Base-by-base conservation (phyloP, 2,329 filamentous ascomycete species). In the Malbranchea zuffiana region DNA sequence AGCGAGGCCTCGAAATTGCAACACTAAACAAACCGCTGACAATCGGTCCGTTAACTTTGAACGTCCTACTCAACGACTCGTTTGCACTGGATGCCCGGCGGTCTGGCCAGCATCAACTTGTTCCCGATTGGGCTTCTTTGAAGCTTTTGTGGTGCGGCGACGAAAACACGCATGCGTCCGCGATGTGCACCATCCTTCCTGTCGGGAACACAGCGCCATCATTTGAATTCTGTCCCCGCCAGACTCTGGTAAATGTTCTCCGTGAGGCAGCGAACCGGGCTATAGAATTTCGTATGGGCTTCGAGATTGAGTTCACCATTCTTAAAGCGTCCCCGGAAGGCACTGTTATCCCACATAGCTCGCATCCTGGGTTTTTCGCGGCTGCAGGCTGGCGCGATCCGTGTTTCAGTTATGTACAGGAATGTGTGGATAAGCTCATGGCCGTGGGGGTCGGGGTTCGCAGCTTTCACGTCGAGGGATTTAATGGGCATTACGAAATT, bases 401-500 rank as follows among this genome's bases (percentile, higher is more conserved):
- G 18, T 36, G 34, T 21, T 27, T 36, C 5, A 12, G 21, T 12
- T 21, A 28, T 36, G 15, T 36, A 12, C 8, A 29, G 23, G 34
- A 36, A 12, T 11, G 19, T 15, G 34, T 36, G 4, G 8, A 29
- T 6, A 13, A 21, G 3, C 11, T 36, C 21, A 13, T 36, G 3
- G 25, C 13, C 1, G 29, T 18, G 2, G 45, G 43, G 2, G 35
- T 46, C 8, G 35, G 37, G 5, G 31, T 47, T 20, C 35, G 45
- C 10, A 26, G 20, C 3, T 35, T 49, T 10, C 47, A 49, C 11
- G 38, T 36, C 6, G 42, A 47, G 19, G 45, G 44, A 11, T 20
- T 20, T 4, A 28, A 35, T 2, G 47, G 45, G 2, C 45, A 45
- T 24, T 49, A 44, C 32, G 45, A 49, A 17, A 34, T 48, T 4